Evolutionary conservation across 345 rosid genomes (phyloP).

Genomic region (thale cress (Arabidopsis thaliana)): TAIR10.1 NC_003070.9:12981501-12982000

Average conservation of each 20-base stretch:
- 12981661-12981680: conserved; percentile 53
- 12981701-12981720: conserved; percentile 62
- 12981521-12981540: conserved; percentile 51
- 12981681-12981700: conserved; percentile 66
- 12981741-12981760: conserved; percentile 72
- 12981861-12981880: conserved; percentile 57
- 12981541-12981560: conserved; percentile 77
- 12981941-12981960: conserved; percentile 65
- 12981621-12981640: not conserved
- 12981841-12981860: conserved; percentile 63
- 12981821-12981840: conserved; percentile 53
- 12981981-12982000: conserved; percentile 38
- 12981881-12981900: conserved; percentile 61
- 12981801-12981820: conserved; percentile 46
- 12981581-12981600: not conserved
- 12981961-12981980: conserved; percentile 62
- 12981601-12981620: not conserved
- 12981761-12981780: conserved; percentile 55
- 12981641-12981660: conserved; percentile 57
- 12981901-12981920: conserved; percentile 66
- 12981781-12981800: conserved; percentile 54
- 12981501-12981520: conserved; percentile 46
- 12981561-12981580: conserved; percentile 54
- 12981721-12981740: conserved; percentile 73
- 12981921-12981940: conserved; percentile 66